A percentile compares a stretch with the other conserved stretches of the same genome.
Evolutionary conservation across 2,329 filamentous ascomycete genomes (phyloP).

Genomic region (Chaetomiaceae sp.): DNA sequence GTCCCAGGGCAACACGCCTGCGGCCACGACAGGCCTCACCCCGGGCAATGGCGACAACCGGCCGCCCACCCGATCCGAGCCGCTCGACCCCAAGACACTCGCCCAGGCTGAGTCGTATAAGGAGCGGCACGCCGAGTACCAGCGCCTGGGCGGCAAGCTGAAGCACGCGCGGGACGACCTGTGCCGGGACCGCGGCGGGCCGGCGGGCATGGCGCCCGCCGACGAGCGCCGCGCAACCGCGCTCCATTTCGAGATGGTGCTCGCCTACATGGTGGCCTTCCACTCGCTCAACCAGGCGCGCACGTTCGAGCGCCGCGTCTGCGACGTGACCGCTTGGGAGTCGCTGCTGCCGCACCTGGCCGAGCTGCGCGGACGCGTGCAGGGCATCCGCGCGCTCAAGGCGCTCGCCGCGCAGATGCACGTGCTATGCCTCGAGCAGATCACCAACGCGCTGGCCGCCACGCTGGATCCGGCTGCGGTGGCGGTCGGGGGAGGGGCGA

Average conservation of each 20-base stretch:
- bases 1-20: conserved; percentile 47
- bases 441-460: conserved; percentile 34
- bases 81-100: conserved; percentile 23
- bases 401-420: conserved; percentile 40
- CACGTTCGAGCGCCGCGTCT: conserved; percentile 37
- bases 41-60: conserved; percentile 36
- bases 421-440: conserved; percentile 40
- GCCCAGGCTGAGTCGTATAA: conserved; percentile 28
- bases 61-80: conserved; percentile 33
- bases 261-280: conserved; percentile 50
- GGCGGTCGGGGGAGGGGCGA: too few species aligned
- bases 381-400: conserved; percentile 30
- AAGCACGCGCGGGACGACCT: conserved; percentile 51
- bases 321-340: conserved; percentile 38
- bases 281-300: conserved; percentile 42
- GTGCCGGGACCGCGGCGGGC: conserved; percentile 22
- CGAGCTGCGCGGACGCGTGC: conserved; percentile 36
- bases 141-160: conserved; percentile 41
- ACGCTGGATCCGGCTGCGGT: conserved; percentile 25
- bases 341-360: conserved; percentile 41
- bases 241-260: conserved; percentile 43
- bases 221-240: conserved; percentile 38
- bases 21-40: conserved; percentile 38
- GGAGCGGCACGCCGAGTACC: conserved; percentile 34
- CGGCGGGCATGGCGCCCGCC: conserved; percentile 25